Base-by-base conservation (phyloP, 179 eudicot genomes). In the Camellia oleifera region DNA sequence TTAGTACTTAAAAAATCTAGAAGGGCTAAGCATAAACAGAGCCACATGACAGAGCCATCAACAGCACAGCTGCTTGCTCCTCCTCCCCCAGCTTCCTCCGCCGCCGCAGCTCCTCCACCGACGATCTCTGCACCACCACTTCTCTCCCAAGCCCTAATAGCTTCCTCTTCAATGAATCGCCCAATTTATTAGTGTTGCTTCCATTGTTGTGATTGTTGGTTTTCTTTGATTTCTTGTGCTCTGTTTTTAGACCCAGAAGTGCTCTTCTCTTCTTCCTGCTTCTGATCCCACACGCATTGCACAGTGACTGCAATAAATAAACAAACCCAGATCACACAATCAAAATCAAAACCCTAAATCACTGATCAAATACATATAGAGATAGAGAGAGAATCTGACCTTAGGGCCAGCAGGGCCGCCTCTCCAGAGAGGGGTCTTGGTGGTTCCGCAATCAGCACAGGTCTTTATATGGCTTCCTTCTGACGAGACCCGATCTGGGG, bases 201-300 rank as follows among this genome's bases (percentile, higher is more conserved):
- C 54, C 78, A 15, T 74, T 79, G 23, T 26, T 72, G 12, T 40
- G 77, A 2, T 8, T 83, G 42, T 65, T 50, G 77, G 66, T 74
- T 71, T 88, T 89, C 81, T 86, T 88, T 44, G 85, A 13, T 82
- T 84, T 90, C 73, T 86, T 88, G 7, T 83, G 88, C 1, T 88
- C 89, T 3, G 83, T 12, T 23, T 77, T 85, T 4, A 90, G 67
- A 71, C 93, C 94, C 87, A 93, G 75, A 8, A 91, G 85, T 45
- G 95, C 96, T 79, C 98, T 89, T 84, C 93, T 87, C 89, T 83
- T 92, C 72, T 96, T 96, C 80, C 99, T 89, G 84, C 97, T 92
- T 82, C 94, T 87, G 78, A 95, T 95, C 82, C 99, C 99, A 88
- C 98, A 96, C 50, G 98, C 99, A 83, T 96, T 96, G 85, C 99